These are phyloP conservation scores for Cairneyella variabilis DNA, from an alignment of 495 filamentous ascomycete genomes.

Conservation along the genomic window DNA sequence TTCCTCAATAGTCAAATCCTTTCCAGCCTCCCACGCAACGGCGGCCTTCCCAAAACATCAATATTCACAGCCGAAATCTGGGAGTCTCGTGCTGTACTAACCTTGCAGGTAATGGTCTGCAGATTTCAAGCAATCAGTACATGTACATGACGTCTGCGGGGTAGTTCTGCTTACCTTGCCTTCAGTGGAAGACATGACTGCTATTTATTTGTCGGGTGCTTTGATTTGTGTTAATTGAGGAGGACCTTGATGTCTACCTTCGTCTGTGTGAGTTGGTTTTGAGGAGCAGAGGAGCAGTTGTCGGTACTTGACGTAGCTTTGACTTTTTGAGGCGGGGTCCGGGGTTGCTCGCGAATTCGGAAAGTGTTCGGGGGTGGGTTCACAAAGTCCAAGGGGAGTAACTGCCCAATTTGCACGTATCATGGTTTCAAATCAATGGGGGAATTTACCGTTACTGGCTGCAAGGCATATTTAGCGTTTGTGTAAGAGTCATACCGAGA, in stretches of 20 bases:
- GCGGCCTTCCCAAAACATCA: conserved; percentile 59
- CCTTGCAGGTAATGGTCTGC: conserved; percentile 76
- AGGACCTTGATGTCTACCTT: neutral
- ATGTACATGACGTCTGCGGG: neutral
- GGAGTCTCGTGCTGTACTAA: conserved; percentile 11
- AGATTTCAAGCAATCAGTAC: neutral
- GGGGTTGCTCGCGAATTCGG: no score
- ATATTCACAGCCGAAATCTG: conserved; percentile 5
- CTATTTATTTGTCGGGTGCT: neutral
- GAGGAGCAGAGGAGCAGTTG: no score
- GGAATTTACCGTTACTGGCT: no score
- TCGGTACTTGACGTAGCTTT: no score
- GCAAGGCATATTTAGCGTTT: no score
- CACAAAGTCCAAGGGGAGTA: no score
- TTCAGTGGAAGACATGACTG: neutral
- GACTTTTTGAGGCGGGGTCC: no score
- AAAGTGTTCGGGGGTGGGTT: no score
- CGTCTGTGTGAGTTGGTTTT: no score
- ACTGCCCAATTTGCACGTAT: no score
- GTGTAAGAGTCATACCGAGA: no score
- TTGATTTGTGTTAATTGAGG: neutral
- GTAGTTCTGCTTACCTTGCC: conserved; percentile 17
- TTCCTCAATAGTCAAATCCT: conserved; percentile 83
- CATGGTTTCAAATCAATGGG: no score
- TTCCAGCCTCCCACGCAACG: conserved; percentile 91